Evolutionary conservation across 202 grass and related monocot genomes (phyloP).

Genomic region (Carex sylvatica): DNA sequence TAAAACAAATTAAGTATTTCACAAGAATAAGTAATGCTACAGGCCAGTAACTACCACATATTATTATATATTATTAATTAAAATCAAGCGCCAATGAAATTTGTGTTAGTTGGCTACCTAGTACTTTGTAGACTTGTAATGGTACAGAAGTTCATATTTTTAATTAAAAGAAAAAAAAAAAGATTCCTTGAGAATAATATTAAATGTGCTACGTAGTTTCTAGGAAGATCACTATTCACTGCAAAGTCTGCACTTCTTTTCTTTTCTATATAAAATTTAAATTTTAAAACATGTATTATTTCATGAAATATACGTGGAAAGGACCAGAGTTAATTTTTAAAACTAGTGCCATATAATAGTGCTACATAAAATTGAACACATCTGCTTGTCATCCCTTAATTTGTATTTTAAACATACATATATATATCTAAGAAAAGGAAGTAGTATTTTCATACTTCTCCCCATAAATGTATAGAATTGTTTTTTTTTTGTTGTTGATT

Average conservation of each 20-base stretch:
- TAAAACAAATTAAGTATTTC: neutral
- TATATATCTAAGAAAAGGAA: neutral
- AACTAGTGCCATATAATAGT: neutral
- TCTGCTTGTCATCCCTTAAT: neutral
- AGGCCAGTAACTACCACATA: neutral
- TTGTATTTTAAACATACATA: neutral
- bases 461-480: neutral
- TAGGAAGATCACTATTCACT: neutral
- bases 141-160: neutral
- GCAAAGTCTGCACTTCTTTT: neutral
- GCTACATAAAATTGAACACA: neutral
- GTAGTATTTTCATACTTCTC: neutral
- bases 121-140: neutral
- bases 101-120: neutral
- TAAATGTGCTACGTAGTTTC: neutral
- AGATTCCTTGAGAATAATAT: neutral
- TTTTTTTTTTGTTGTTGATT: neutral
- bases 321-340: neutral
- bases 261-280: neutral
- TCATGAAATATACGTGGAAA: neutral
- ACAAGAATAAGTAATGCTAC: neutral
- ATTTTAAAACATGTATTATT: neutral
- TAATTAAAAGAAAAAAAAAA: neutral
- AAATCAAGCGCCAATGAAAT: neutral
- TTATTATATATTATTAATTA: constrained; percentile 4